These are phyloP conservation scores for Syncephalastrum racemosum DNA, from an alignment of 371 early-diverging fungal species.

Conservation along the genomic window DNA sequence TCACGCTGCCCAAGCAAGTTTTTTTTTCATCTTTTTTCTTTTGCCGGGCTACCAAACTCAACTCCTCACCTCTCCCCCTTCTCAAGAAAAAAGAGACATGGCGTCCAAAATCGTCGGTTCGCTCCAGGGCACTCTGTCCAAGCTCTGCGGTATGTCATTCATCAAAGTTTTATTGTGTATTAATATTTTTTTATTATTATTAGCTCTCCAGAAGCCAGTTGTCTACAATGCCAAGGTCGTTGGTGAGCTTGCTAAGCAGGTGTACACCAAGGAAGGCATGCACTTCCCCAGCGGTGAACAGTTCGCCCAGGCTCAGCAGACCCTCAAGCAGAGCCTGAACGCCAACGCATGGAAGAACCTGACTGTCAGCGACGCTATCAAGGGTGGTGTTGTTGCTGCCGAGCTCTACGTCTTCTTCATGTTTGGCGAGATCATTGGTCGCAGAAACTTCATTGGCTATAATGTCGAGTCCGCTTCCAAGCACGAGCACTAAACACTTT, in stretches of 20 bases:
- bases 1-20: too few species aligned
- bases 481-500: conserved; percentile 27
- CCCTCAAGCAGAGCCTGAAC: conserved; percentile 49
- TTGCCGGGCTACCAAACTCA: too few species aligned
- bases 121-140: conserved; percentile 28
- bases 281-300: conserved; percentile 62
- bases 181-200: not conserved
- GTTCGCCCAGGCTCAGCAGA: conserved; percentile 55
- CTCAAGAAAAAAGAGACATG: conserved; percentile 5
- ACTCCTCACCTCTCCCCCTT: too few species aligned
- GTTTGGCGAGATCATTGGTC: conserved; percentile 73
- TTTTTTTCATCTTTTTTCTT: too few species aligned
- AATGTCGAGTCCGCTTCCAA: conserved; percentile 57
- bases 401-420: conserved; percentile 73
- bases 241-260: conserved; percentile 70
- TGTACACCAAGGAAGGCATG: conserved; percentile 70
- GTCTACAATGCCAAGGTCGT: conserved; percentile 67
- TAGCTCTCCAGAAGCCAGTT: conserved; percentile 44
- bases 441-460: conserved; percentile 73
- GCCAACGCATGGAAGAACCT: conserved; percentile 54
- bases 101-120: conserved; percentile 25
- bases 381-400: conserved; percentile 63
- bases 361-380: conserved; percentile 41
- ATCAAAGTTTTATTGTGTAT: too few species aligned
- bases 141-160: conserved; percentile 32